Conservation (phyloP, 202 grass and related monocot genomes). For the Miscanthus sacchariflorus region DNA sequence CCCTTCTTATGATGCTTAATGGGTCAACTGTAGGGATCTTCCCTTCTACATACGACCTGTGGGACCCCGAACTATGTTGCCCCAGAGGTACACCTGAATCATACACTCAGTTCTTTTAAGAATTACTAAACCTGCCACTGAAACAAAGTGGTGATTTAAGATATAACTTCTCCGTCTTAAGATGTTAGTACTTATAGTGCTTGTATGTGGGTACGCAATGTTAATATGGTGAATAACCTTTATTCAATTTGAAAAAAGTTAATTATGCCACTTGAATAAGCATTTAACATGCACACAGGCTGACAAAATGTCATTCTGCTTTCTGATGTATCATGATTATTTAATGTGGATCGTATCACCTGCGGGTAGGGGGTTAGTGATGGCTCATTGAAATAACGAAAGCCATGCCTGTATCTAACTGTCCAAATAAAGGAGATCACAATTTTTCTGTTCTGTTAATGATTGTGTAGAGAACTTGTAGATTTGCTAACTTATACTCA, state of each 20-base stretch:
- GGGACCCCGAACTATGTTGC: slow-evolving; percentile 99
- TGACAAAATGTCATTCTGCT: slow-evolving; percentile 2
- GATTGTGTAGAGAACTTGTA: slow-evolving; percentile 18
- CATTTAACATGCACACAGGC: neutral
- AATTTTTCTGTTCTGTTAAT: slow-evolving; percentile 24
- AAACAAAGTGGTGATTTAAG: slow-evolving; percentile 29
- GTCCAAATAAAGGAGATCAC: neutral
- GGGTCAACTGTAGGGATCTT: slow-evolving; percentile 67
- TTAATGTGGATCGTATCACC: slow-evolving; percentile 6
- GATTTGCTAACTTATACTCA: slow-evolving; percentile 3
- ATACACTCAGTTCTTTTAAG: slow-evolving; percentile 25
- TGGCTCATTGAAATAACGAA: slow-evolving; percentile 14
- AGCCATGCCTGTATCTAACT: slow-evolving; percentile 17
- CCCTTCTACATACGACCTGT: slow-evolving; percentile 86
- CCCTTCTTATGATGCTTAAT: slow-evolving; percentile 42
- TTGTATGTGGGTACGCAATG: slow-evolving; percentile 35
- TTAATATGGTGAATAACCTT: slow-evolving; percentile 4
- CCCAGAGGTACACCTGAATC: slow-evolving; percentile 75
- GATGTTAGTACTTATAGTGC: neutral
- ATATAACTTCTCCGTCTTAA: slow-evolving; percentile 1
- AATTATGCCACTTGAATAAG: slow-evolving; percentile 4
- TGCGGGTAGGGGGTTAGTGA: neutral
- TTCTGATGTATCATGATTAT: slow-evolving; percentile 11
- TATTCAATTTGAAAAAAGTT: neutral
- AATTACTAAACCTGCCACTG: slow-evolving; percentile 29